Conservation (phyloP, 371 early-diverging fungal genomes). For the Circinella minor region DNA sequence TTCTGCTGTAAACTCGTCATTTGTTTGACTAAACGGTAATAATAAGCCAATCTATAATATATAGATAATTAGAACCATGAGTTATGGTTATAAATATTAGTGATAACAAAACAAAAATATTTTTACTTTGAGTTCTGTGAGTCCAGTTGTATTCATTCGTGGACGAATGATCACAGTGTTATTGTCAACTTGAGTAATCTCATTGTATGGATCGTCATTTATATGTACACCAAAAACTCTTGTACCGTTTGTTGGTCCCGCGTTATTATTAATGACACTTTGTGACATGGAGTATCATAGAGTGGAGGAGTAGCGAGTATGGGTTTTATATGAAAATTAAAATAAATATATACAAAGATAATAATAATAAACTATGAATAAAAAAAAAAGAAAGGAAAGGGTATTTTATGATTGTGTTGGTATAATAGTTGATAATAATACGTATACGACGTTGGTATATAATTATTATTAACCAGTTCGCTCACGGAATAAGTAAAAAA, state of each 20-base stretch:
- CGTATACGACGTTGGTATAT: no score
- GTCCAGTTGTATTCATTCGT: slow-evolving; percentile 38
- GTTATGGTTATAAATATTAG: neutral
- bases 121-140: slow-evolving; percentile 43
- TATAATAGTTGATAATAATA: no score
- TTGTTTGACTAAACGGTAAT: slow-evolving; percentile 49
- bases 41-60: slow-evolving; percentile 45
- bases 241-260: slow-evolving; percentile 15
- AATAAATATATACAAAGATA: neutral
- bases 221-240: slow-evolving; percentile 41
- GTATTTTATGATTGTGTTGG: no score
- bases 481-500: neutral
- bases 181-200: slow-evolving; percentile 44
- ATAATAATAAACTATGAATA: no score
- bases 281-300: slow-evolving; percentile 17
- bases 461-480: no score
- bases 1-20: slow-evolving; percentile 46
- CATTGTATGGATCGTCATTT: slow-evolving; percentile 33
- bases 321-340: neutral
- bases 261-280: slow-evolving; percentile 14
- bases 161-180: slow-evolving; percentile 46
- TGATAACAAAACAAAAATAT: neutral
- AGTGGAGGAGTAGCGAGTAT: neutral
- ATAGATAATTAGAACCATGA: neutral
- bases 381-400: neutral